Base-by-base conservation (phyloP, 1,139 yeast genomes). In the Arxiozyma slooffiae region DNA sequence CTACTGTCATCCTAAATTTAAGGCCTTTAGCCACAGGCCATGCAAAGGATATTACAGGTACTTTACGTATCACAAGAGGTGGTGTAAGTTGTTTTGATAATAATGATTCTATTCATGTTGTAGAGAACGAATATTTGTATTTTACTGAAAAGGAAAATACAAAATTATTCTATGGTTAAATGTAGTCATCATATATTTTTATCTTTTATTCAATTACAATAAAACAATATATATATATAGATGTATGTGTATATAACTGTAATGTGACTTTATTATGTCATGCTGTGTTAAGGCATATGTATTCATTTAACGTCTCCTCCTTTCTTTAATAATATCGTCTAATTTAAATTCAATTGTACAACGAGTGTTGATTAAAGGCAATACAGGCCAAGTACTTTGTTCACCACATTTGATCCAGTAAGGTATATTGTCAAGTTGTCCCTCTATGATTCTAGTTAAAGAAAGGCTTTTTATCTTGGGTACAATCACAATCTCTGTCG, bases 391-490 rank as follows among this genome's bases (percentile, higher is more conserved):
- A 0, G 90, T 89, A 47, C 95, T 85, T 57, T 85, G 75, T 66
- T 90, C 97, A 4, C 99, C 99, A 37, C 90, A 89, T 49, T 78
- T 71, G 2, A 89, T 80, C 95, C 97, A 90, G 62, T 88, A 88
- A 2, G 89, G 86, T 34, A 89, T 84, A 63, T 87, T 89, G 52
- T 81, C 82, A 68, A 77, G 72, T 58, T 79, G 77, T 3, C 69
- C 70, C 51, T 71, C 79, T 50, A 70, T 63, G 16, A 79, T 70
- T 53, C 79, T 73, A 55, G 87, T 86, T 8, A 87, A 81, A 58
- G 89, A 95, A 47, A 88, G 69, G 45, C 85, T 82, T 50, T 85
- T 73, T 51, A 88, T 68, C 62, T 85, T 94, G 0, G 98, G 98
- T 4, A 92, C 97, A 44, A 92, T 84, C 0, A 96, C 87, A 23